These are phyloP conservation scores for Solanum tacnaense DNA, from an alignment of 257 asterid species.

Conservation along the genomic window DNA sequence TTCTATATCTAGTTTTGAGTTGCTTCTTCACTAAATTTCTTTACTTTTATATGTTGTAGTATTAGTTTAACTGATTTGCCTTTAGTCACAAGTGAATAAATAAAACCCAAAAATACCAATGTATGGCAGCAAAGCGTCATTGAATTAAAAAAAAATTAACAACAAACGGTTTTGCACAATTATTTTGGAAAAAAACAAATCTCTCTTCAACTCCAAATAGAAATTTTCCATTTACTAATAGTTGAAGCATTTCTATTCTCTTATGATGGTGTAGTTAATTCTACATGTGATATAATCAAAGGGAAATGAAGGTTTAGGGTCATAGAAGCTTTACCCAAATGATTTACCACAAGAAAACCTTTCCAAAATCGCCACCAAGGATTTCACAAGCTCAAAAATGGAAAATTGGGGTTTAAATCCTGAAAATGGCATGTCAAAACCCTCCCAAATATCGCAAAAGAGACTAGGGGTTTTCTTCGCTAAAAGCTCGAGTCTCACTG, in stretches of 20 bases:
- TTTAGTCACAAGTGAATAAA: not conserved
- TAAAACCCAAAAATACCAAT: not conserved
- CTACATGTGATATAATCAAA: not conserved
- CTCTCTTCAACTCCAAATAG: not conserved
- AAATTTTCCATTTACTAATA: not conserved
- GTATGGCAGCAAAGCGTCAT: not conserved
- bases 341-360: not conserved
- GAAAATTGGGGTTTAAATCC: not conserved
- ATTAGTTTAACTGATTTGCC: not conserved
- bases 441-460: not conserved
- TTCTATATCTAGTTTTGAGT: not conserved
- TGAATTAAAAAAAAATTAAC: not conserved
- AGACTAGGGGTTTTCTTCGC: not conserved
- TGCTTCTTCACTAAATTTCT: not conserved
- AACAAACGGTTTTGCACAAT: not conserved
- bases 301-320: not conserved
- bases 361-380: not conserved
- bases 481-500: not conserved
- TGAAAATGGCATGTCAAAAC: not conserved
- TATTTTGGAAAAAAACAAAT: not conserved
- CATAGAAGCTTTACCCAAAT: not conserved
- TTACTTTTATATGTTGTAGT: not conserved
- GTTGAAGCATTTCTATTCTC: not conserved
- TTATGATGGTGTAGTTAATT: not conserved
- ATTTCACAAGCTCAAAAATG: not conserved